Evolutionary conservation across 371 early-diverging fungal species (phyloP).

Genomic region (Lichtheimia ramosa): DNA sequence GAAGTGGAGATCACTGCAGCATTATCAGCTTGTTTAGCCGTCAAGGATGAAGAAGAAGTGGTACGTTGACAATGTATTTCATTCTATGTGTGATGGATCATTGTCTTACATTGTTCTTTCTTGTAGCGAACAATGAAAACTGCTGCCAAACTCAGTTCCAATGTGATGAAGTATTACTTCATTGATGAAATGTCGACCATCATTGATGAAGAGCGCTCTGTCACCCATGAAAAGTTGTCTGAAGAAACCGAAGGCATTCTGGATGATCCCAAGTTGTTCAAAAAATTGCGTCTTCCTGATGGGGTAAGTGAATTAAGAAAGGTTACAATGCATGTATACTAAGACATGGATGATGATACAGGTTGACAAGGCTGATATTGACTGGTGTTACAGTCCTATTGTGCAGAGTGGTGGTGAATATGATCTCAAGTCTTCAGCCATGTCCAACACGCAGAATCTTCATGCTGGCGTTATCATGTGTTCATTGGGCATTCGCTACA

Average conservation of each 20-base stretch:
- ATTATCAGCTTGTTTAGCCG: slow-evolving; percentile 74
- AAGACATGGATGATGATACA: slow-evolving; percentile 5
- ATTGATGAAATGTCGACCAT: slow-evolving; percentile 80
- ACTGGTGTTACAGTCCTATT: slow-evolving; percentile 95
- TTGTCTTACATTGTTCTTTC: not conserved
- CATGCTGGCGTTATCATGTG: slow-evolving; percentile 90
- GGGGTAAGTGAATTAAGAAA: slow-evolving; percentile 49
- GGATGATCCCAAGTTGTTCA: slow-evolving; percentile 65
- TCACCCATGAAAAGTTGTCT: slow-evolving; percentile 89
- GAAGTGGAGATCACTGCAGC: slow-evolving; percentile 75
- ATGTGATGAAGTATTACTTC: slow-evolving; percentile 85
- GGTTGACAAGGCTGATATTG: slow-evolving; percentile 52
- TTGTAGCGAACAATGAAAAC: slow-evolving; percentile 65
- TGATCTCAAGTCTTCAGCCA: slow-evolving; percentile 82
- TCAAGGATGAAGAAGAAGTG: slow-evolving; percentile 90
- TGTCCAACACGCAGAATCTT: slow-evolving; percentile 69
- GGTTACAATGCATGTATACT: not conserved
- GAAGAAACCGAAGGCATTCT: slow-evolving; percentile 73
- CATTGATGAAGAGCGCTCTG: slow-evolving; percentile 85
- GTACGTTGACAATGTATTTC: slow-evolving; percentile 36
- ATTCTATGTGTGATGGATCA: not conserved
- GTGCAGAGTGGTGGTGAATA: slow-evolving; percentile 97
- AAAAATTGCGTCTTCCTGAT: slow-evolving; percentile 65
- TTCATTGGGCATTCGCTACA: slow-evolving; percentile 91
- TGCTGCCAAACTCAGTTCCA: slow-evolving; percentile 75